Evolutionary conservation across 257 asterid genomes (phyloP), one percentile per base, ranked within the genome.

Genomic region (Solanum rostratum): DNA sequence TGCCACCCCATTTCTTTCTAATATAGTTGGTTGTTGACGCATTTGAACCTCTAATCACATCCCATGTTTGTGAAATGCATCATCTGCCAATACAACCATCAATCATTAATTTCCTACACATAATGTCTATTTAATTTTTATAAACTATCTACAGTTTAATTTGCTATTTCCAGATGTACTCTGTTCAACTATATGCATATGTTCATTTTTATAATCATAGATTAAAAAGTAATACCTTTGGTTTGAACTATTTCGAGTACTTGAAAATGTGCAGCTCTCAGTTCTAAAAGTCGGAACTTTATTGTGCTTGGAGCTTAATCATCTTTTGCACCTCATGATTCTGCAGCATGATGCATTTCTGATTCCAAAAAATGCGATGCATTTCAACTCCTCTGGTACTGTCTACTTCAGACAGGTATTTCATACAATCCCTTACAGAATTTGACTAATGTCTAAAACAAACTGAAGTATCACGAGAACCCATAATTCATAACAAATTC

Each of bases 301-400:
- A 18, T 37, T 69, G 79, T 22, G 15, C 59, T 74, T 46, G 81
- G 69, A 49, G 33, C 27, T 18, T 55, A 46, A 30, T 50, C 62
- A 22, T 15, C 63, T n/a, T 79, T 20, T 82, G 45, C 33, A 55
- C 60, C 60, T 46, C 30, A 49, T 57, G 41, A 69, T 30, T n/a
- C 66, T 87, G 95, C 98, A 96, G 99, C 94, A 86, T 69, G 98
- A 96, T 79, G 94, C 89, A 88, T 93, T 92, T 87, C 87, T 96
- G 86, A 94, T 96, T 87, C 91, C 99, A 49, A 90, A 90, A 88
- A 96, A 96, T 49, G 98, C 99, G 6, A 94, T 96, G 98, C 91
- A 90, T 85, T 96, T 96, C 90, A 96, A 96, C 86, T 88, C 98
- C 83, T 85, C 98, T 2, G 53, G 89, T 79, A 92, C 97, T 24